These are phyloP conservation scores for Capillidium rhysosporum DNA, from an alignment of 371 early-diverging fungal genomes.

Conservation along the genomic window DNA sequence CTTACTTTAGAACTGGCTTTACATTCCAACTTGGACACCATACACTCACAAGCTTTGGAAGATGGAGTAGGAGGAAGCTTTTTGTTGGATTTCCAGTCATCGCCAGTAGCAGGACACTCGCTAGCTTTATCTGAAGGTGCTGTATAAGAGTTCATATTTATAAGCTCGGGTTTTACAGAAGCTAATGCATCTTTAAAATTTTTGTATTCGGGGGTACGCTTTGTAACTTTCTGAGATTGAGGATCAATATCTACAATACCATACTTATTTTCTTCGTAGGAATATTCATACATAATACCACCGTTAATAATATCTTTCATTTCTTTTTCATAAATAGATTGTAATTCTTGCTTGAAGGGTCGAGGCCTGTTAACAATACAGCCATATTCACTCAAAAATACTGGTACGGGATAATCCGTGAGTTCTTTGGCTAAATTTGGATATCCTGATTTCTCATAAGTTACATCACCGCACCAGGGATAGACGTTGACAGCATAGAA, in stretches of 20 bases:
- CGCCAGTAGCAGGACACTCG: constrained; percentile 27
- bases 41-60: constrained; percentile 37
- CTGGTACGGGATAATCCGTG: constrained; percentile 28
- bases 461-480: constrained; percentile 34
- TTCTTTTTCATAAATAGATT: constrained; percentile 38
- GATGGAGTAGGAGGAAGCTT: constrained; percentile 50
- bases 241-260: constrained; percentile 33
- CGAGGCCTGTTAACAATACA: constrained; percentile 33
- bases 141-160: neutral
- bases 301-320: constrained; percentile 49
- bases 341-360: constrained; percentile 27
- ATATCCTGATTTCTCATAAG: constrained; percentile 32
- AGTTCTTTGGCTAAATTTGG: constrained; percentile 30
- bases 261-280: constrained; percentile 55
- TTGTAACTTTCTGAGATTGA: constrained; percentile 9
- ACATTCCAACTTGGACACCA: constrained; percentile 14
- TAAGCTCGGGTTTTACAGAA: neutral
- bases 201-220: constrained; percentile 6
- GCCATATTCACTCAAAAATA: constrained; percentile 42
- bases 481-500: constrained; percentile 53
- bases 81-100: constrained; percentile 31
- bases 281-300: constrained; percentile 61
- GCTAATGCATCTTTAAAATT: neutral
- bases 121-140: neutral
- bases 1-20: neutral